phyloP scores from a whole-genome alignment of 257 asterid species.

The Salvia rosmarinus region DNA sequence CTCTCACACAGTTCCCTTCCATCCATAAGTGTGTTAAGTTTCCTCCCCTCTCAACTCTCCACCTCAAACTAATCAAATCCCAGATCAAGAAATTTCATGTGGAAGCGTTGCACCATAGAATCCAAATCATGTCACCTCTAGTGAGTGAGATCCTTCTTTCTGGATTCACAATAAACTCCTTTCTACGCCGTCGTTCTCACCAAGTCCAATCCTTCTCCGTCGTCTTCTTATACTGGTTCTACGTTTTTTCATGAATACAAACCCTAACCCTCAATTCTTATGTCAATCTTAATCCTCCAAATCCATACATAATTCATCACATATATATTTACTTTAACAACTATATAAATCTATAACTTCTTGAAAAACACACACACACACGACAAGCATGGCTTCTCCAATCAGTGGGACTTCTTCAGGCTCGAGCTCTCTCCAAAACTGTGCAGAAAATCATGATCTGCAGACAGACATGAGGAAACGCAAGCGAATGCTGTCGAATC shows the following conservation, averaged over 20 bases:
- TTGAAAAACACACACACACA: not conserved
- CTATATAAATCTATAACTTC: not conserved
- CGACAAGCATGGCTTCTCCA: conserved; percentile 38
- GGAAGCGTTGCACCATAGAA: conserved; percentile 15
- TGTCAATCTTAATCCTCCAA: not conserved
- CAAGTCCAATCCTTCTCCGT: conserved; percentile 58
- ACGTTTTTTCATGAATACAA: conserved; percentile 46
- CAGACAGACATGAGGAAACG: conserved; percentile 43
- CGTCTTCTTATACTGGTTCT: conserved; percentile 62
- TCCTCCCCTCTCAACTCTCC: too few relatives aligned
- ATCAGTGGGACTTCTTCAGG: conserved; percentile 38
- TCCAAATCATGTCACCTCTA: conserved; percentile 44
- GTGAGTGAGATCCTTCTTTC: conserved; percentile 50
- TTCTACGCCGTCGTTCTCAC: conserved; percentile 48
- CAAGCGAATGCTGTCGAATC: conserved; percentile 54
- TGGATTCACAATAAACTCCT: conserved; percentile 47
- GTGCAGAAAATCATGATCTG: conserved; percentile 10
- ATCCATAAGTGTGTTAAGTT: not conserved
- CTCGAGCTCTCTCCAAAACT: conserved; percentile 31
- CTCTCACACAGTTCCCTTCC: conserved; percentile 9
- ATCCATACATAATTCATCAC: not conserved
- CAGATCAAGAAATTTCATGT: conserved; percentile 30
- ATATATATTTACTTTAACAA: not conserved
- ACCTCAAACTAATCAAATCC: not conserved
- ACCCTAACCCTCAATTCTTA: not conserved